phyloP scores from a whole-genome alignment of 352 stramenopile genomes.

The Pythium dissotocum region DNA sequence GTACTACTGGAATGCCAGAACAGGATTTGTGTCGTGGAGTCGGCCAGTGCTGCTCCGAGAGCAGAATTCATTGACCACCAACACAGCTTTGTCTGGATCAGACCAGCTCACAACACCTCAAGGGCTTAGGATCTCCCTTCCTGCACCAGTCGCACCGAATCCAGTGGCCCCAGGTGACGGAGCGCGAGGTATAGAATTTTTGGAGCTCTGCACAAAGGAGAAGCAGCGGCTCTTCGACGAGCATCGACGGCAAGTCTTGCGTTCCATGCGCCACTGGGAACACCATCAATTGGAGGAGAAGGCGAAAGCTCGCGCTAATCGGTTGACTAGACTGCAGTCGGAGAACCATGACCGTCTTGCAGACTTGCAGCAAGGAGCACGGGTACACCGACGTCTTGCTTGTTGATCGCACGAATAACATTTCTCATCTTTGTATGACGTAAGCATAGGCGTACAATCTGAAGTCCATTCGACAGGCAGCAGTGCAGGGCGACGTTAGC shows the following conservation, averaged over 20 bases:
- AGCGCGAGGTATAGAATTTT: not conserved
- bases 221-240: constrained; percentile 5
- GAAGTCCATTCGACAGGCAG: constrained; percentile 66
- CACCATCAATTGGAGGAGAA: constrained; percentile 12
- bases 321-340: constrained; percentile 3
- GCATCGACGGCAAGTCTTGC: constrained; percentile 9
- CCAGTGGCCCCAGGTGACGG: not conserved
- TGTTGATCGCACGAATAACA: not conserved
- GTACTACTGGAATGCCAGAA: constrained; percentile 5
- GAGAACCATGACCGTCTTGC: constrained; percentile 18
- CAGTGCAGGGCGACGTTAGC: constrained; percentile 54
- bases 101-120: not conserved
- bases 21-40: not conserved
- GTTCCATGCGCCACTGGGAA: constrained; percentile 23
- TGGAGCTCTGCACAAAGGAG: constrained; percentile 10
- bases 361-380: constrained; percentile 9
- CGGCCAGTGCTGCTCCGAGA: not conserved
- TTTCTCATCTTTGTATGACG: not conserved
- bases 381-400: not conserved
- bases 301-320: constrained; percentile 7
- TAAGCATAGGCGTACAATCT: constrained; percentile 57
- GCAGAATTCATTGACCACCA: not conserved
- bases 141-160: not conserved
- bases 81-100: not conserved
- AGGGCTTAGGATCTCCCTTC: not conserved